phyloP scores from a whole-genome alignment of 345 rosid species.

The Jatropha curcas region DNA sequence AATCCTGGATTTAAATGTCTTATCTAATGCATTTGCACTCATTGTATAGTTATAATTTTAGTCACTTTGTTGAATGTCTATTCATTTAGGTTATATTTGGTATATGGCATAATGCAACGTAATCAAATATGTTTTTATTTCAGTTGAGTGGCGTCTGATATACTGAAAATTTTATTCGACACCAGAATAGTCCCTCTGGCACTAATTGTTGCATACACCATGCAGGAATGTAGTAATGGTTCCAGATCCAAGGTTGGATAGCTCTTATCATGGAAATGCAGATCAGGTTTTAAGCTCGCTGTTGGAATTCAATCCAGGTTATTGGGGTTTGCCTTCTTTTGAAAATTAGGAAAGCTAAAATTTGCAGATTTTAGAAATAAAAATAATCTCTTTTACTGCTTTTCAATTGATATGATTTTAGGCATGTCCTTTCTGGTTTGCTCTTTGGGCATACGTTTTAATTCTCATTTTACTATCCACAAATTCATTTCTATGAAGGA shows the following conservation, averaged over 20 bases:
- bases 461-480: not conserved
- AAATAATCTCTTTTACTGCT: not conserved
- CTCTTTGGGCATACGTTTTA: not conserved
- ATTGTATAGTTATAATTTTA: not conserved
- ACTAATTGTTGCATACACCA: not conserved
- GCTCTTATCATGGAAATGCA: constrained; percentile 55
- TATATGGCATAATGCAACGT: too few species aligned
- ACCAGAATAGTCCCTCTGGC: not conserved
- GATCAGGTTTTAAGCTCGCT: constrained; percentile 77
- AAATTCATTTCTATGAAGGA: not conserved
- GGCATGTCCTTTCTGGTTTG: not conserved
- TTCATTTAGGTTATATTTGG: too few species aligned
- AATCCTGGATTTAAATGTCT: not conserved
- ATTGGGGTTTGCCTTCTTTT: constrained; percentile 75
- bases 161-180: too few species aligned
- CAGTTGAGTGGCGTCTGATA: not conserved
- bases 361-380: not conserved
- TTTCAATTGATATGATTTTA: not conserved
- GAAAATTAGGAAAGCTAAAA: constrained; percentile 37
- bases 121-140: too few species aligned
- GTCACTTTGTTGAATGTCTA: not conserved
- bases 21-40: not conserved
- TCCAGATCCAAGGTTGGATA: constrained; percentile 82
- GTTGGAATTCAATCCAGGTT: constrained; percentile 62
- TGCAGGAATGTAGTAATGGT: constrained; percentile 82